A percentile compares a stretch with the other conserved stretches of the same genome.
These are phyloP conservation scores for Alopecurus myosuroides DNA, from an alignment of 176 grass and related monocot genomes.

Conservation along the genomic window DNA sequence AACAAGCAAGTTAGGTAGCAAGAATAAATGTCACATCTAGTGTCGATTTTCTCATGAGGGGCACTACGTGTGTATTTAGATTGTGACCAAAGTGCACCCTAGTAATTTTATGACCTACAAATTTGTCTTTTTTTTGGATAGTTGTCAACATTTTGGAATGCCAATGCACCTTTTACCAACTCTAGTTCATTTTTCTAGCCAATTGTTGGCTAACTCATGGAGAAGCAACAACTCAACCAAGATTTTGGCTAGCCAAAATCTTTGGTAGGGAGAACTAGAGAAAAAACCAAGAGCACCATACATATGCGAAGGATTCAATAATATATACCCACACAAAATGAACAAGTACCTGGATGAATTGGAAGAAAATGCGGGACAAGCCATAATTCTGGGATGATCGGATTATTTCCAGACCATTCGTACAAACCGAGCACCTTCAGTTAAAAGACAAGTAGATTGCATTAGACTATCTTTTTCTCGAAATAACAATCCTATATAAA, in stretches of 20 bases:
- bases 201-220: not conserved
- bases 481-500: not conserved
- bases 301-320: not conserved
- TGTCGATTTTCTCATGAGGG: not conserved
- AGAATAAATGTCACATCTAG: not conserved
- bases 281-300: not conserved
- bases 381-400: slow-evolving; percentile 49
- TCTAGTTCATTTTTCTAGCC: not conserved
- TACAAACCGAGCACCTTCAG: slow-evolving; percentile 50
- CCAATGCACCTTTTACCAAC: not conserved
- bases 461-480: not conserved
- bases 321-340: not conserved
- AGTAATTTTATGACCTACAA: not conserved
- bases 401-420: slow-evolving; percentile 57
- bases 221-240: not conserved
- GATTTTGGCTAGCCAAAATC: not conserved
- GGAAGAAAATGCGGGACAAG: slow-evolving; percentile 53
- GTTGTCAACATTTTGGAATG: not conserved
- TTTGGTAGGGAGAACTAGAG: not conserved
- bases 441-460: not conserved
- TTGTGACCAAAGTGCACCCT: not conserved
- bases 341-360: slow-evolving; percentile 49
- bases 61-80: not conserved
- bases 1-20: not conserved
- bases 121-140: not conserved